A percentile compares a stretch with the other conserved stretches of the same genome.
These are phyloP conservation scores for Skeletonema costatum DNA, from an alignment of 108 stramenopile genomes.

Conservation along the genomic window DNA sequence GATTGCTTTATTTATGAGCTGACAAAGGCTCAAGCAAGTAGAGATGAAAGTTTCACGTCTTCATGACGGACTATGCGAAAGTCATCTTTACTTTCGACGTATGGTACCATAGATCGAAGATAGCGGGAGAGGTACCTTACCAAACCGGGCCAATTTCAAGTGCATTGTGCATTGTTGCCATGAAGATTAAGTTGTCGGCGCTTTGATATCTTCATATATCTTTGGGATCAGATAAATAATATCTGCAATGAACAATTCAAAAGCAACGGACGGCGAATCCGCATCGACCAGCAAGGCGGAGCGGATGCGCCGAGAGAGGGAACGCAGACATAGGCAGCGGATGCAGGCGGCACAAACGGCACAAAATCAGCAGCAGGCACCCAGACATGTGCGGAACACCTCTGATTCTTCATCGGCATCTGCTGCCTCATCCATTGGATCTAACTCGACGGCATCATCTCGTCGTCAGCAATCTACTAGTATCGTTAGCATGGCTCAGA, in stretches of 20 bases:
- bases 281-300: slow-evolving; percentile 32
- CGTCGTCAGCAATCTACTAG: neutral
- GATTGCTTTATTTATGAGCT: no score
- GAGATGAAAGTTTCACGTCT: no score
- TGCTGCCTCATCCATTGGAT: neutral
- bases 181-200: no score
- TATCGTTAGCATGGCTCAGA: neutral
- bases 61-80: no score
- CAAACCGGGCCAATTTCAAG: no score
- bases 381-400: slow-evolving; percentile 3
- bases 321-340: slow-evolving; percentile 41
- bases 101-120: no score
- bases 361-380: slow-evolving; percentile 5
- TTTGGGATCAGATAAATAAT: neutral
- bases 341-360: slow-evolving; percentile 30
- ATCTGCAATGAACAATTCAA: neutral
- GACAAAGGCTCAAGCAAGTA: no score
- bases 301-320: slow-evolving; percentile 32
- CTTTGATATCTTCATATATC: neutral
- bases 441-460: neutral
- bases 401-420: slow-evolving; percentile 6
- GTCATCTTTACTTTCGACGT: no score
- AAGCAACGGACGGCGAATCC: slow-evolving; percentile 23
- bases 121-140: no score
- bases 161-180: no score